These are phyloP conservation scores for Apiotrichum akiyoshidainum DNA, from an alignment of 1,284 basidiomycete genomes.

Conservation along the genomic window DNA sequence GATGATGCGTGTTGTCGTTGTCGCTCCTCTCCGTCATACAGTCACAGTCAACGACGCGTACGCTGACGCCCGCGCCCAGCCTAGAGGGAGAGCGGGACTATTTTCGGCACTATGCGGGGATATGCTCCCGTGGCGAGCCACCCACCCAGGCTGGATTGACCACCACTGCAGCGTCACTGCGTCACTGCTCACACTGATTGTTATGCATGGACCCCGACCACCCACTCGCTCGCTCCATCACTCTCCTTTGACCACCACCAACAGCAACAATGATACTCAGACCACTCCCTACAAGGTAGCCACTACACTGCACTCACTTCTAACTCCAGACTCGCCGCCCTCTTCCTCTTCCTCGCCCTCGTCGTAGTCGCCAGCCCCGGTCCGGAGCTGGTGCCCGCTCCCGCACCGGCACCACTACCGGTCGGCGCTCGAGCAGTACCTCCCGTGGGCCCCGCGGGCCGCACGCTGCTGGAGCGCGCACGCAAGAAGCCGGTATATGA, in stretches of 20 bases:
- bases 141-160: background rate
- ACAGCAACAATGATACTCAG: conserved; percentile 7
- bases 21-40: too few species aligned
- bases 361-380: background rate
- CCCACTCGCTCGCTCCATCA: too few species aligned
- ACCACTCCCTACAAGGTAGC: conserved; percentile 11
- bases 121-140: conserved; percentile 9
- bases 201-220: background rate
- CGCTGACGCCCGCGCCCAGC: background rate
- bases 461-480: background rate
- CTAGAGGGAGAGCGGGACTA: background rate
- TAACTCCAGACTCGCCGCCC: conserved; percentile 11
- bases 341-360: conserved; percentile 21
- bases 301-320: background rate
- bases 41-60: conserved; percentile 4
- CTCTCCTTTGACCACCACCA: background rate
- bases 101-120: conserved; percentile 7
- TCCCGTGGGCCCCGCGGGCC: too few species aligned
- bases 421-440: too few species aligned
- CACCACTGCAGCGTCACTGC: background rate
- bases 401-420: background rate
- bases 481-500: conserved; percentile 28
- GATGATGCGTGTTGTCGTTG: background rate
- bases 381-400: background rate
- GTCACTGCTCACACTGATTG: too few species aligned